Base-by-base conservation (phyloP, 495 filamentous ascomycete species). In the Penicillium paradoxum region DNA sequence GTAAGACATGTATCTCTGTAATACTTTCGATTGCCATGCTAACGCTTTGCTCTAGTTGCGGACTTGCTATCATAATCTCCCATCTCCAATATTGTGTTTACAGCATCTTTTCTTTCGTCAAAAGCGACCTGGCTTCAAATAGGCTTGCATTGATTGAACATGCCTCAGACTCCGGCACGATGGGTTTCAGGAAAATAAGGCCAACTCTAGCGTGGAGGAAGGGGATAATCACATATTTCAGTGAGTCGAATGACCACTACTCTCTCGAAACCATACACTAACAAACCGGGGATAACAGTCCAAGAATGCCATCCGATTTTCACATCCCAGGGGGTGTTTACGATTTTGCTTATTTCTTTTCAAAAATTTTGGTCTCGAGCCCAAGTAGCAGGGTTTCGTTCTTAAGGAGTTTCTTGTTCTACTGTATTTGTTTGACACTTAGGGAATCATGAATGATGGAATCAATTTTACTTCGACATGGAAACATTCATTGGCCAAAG, bases 41-140 rank as follows among this genome's bases (percentile, higher is more conserved):
- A 56, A 61, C 11, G 19, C 33, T 11, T 33, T 8, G 30, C 14
- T 46, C 6, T 43, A 77, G 73, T 77, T 57, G 73, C 73, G 44
- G 73, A 77, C 62, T 65, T 77, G 19, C 70, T 77, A 29, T 73
- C 72, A 34, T 75, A 75, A 68, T 50, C 38, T 32, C 43, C 24
- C 34, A 13, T 33, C 49, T 8, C 14, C 3, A 10, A 19, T 39
- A 13, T 45, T 45, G 25, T 45, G 19, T 29, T 34, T 40, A 24
- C 30, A 49, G 27, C 39, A 45, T 45, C 48, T 45, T 42, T 41
- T 17, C 38, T 49, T 50, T 29, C 53, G 34, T 37, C 21, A 53
- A 56, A 59, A 54, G 37, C 41, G 19, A 51, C 52, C 29, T 29
- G 52, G 49, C 54, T 15, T 36, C 19, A n/a, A n/a, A n/a, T n/a